Evolutionary conservation across 2,329 filamentous ascomycete species (phyloP).

Genomic region (Mollisia scopiformis): DNA sequence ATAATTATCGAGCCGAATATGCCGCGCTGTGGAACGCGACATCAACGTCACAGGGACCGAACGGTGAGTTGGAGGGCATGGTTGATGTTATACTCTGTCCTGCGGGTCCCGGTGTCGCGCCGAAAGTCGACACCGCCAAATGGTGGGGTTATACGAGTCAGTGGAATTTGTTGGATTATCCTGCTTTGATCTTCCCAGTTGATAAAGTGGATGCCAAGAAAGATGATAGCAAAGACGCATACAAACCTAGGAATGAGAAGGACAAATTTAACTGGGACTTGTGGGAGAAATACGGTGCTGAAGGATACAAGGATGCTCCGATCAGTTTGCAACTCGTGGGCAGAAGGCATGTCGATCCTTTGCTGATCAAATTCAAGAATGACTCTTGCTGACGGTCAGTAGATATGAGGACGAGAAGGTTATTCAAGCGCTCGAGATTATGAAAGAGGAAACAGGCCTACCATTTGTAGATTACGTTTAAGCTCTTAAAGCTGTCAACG

Average conservation of each 20-base stretch:
- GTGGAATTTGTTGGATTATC: constrained; percentile 73
- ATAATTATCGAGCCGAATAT: constrained; percentile 37
- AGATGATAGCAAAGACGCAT: constrained; percentile 30
- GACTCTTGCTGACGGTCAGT: neutral
- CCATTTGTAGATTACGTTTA: constrained; percentile 35
- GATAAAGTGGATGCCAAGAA: constrained; percentile 38
- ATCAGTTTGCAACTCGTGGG: constrained; percentile 45
- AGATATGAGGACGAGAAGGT: constrained; percentile 44
- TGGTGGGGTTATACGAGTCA: constrained; percentile 69
- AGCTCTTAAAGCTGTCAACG: neutral
- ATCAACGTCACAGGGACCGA: constrained; percentile 34
- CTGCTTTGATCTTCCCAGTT: constrained; percentile 63
- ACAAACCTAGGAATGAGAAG: constrained; percentile 37
- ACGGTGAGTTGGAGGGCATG: constrained; percentile 29
- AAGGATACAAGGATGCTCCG: constrained; percentile 43
- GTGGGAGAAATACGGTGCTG: constrained; percentile 40
- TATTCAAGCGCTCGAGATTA: constrained; percentile 37
- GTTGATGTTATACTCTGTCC: constrained; percentile 68
- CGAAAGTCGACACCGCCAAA: constrained; percentile 49
- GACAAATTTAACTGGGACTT: constrained; percentile 37
- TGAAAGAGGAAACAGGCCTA: constrained; percentile 38
- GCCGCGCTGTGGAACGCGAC: constrained; percentile 32
- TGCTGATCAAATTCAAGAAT: constrained; percentile 10
- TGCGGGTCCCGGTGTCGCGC: constrained; percentile 56
- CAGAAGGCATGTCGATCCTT: constrained; percentile 27